Conservation (phyloP, 768 basidiomycete genomes). For the Tylopilus sp. region DNA sequence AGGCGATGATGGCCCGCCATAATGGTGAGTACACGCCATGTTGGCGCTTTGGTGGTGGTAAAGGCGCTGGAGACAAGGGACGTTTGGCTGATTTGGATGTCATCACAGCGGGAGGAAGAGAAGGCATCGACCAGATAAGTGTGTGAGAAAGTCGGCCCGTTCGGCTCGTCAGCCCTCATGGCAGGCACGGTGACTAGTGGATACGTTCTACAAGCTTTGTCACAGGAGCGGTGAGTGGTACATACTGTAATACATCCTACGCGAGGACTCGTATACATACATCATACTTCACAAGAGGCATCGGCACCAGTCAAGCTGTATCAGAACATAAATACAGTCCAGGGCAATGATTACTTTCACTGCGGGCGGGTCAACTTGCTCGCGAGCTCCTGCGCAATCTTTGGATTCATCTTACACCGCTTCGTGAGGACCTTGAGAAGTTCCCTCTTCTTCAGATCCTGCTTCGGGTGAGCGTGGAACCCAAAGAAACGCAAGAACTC, state of each 20-base stretch:
- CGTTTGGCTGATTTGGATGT: slow-evolving; percentile 39
- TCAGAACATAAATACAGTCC: not conserved
- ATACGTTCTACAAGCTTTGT: too few relatives aligned
- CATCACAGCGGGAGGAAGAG: slow-evolving; percentile 32
- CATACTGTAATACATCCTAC: not conserved
- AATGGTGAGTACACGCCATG: slow-evolving; percentile 27
- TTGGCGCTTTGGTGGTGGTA: slow-evolving; percentile 59
- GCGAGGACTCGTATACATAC: too few relatives aligned
- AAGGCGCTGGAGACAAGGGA: slow-evolving; percentile 40
- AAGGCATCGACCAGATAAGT: too few relatives aligned
- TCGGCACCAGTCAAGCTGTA: not conserved
- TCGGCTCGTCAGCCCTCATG: slow-evolving; percentile 3
- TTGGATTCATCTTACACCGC: slow-evolving; percentile 23
- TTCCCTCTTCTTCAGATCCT: slow-evolving; percentile 15
- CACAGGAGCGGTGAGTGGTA: not conserved
- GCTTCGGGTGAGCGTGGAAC: slow-evolving; percentile 12
- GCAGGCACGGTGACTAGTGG: too few relatives aligned
- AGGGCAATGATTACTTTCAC: not conserved
- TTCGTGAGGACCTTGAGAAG: slow-evolving; percentile 18
- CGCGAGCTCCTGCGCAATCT: slow-evolving; percentile 14
- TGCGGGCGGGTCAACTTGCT: slow-evolving; percentile 6
- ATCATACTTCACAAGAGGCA: too few relatives aligned
- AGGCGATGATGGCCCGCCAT: slow-evolving; percentile 22
- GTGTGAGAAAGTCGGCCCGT: slow-evolving; percentile 13
- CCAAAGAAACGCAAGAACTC: slow-evolving; percentile 19